Evolutionary conservation across 208 protist genomes (phyloP).

Genomic region (Tetramitus jugosus): DNA sequence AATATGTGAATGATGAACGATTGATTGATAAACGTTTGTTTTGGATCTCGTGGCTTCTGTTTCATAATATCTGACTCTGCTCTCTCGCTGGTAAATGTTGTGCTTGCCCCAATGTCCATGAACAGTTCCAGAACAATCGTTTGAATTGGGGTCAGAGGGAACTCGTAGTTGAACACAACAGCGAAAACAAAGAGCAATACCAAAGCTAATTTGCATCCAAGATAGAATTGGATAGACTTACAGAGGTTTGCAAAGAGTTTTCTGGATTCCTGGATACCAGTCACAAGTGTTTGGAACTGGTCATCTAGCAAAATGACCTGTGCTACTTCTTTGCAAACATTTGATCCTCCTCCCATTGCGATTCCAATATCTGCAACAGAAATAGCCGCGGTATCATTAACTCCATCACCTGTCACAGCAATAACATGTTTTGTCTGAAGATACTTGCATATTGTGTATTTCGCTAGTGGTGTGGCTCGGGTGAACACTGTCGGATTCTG

Average conservation of each 20-base stretch:
- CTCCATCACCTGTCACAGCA: constrained; percentile 77
- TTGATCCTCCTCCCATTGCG: constrained; percentile 72
- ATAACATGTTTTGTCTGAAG: constrained; percentile 31
- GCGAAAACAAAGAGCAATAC: not conserved
- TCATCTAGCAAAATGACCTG: constrained; percentile 70
- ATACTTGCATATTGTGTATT: too few species aligned
- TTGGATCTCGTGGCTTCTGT: not conserved
- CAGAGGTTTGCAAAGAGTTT: not conserved
- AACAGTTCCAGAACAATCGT: constrained; percentile 18
- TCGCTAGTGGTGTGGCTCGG: too few species aligned
- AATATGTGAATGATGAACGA: not conserved
- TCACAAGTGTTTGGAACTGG: constrained; percentile 94
- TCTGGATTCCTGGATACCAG: constrained; percentile 42
- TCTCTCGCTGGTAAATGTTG: not conserved
- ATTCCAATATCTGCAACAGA: constrained; percentile 76
- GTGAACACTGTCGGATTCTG: too few species aligned
- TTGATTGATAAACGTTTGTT: not conserved
- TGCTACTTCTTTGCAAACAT: constrained; percentile 59
- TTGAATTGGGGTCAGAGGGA: not conserved
- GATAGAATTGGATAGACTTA: constrained; percentile 6
- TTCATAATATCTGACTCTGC: not conserved
- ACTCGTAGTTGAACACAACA: not conserved
- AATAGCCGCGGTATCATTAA: constrained; percentile 75
- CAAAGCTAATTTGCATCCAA: not conserved
- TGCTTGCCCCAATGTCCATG: constrained; percentile 3